Base-by-base conservation (phyloP, 2,329 filamentous ascomycete species). In the Epichloe sp. region DNA sequence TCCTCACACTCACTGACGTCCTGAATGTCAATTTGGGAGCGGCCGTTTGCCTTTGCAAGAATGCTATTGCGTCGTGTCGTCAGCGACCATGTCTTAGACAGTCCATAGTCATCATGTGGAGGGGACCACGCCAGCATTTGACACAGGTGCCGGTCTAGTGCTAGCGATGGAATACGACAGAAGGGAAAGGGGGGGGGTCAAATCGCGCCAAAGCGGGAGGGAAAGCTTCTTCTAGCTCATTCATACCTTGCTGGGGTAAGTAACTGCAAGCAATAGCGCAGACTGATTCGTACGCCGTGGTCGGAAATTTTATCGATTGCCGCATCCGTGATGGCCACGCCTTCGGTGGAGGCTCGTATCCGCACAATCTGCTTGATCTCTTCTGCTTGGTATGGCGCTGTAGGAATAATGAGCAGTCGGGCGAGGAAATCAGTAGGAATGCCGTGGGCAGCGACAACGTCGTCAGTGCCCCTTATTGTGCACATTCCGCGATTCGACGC, bases 401-500 rank as follows among this genome's bases (percentile, higher is more conserved):
- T 98, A 44, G 93, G 93, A 62, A 98, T 85, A 71, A 98, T 97
- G 64, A 98, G 86, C 51, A 98, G 81, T 54, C 93, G 88, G 50
- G 88, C 86, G 51, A 98, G 79, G 59, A 98, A 89, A 68, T 98
- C 93, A 10, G 91, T 82, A 15, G 93, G 93, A 59, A 98, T 85
- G 63, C 93, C 93, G 71, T 98, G 93, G 4, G 93, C 88, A 51
- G 89, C 88, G 60, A 86, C 77, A 63, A 93, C 77, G 66, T 87
- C 80, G 60, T 85, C 79, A 52, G 86, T 91, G 63, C 91, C 91
- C 60, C 89, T 87, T 64, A 98, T 93, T 57, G 88, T 86, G 57
- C 88, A 91, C 75, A 90, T 85, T 67, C 93, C 93, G 62, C 93
- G 85, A 74, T 98, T 98, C 42, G 93, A 97, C 53, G 93, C 93